phyloP scores from a whole-genome alignment of 306 rosid genomes.

The Cicer yamashitae region DNA sequence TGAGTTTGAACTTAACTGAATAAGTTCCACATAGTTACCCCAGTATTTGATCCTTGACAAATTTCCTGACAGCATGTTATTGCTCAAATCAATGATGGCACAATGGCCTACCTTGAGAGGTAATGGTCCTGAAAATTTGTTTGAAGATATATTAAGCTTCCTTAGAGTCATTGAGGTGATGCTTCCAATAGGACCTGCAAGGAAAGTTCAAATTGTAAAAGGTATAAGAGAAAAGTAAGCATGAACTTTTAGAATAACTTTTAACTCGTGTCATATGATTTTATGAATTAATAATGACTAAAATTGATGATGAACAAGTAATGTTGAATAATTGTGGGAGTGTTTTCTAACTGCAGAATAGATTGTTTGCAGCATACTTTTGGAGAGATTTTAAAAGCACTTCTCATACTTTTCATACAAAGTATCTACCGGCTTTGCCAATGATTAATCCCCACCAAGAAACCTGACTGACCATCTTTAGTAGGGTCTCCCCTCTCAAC shows the following conservation, averaged over 20 bases:
- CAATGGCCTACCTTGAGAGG: conserved; percentile 73
- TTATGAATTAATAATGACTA: neutral
- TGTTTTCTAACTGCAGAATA: too few species aligned
- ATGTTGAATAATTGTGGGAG: too few species aligned
- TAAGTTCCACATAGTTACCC: conserved; percentile 79
- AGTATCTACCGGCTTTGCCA: too few species aligned
- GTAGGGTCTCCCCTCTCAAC: too few species aligned
- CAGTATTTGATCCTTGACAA: conserved; percentile 69
- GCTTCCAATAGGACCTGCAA: conserved; percentile 73
- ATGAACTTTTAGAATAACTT: neutral
- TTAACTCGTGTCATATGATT: neutral
- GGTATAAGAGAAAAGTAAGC: neutral
- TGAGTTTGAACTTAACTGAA: conserved; percentile 70
- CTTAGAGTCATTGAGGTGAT: conserved; percentile 73
- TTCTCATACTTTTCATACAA: too few species aligned
- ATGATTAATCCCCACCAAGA: too few species aligned
- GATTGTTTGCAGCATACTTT: too few species aligned
- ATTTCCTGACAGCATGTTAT: conserved; percentile 67
- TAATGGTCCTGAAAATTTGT: conserved; percentile 72
- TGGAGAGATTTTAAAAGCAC: too few species aligned
- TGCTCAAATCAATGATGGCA: conserved; percentile 69
- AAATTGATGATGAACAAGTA: too few species aligned
- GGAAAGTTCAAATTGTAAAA: conserved; percentile 38
- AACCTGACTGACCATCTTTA: too few species aligned
- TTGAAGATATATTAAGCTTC: conserved; percentile 80